Conservation (phyloP, 176 grass and related monocot species). For the Oryza nivara region DNA sequence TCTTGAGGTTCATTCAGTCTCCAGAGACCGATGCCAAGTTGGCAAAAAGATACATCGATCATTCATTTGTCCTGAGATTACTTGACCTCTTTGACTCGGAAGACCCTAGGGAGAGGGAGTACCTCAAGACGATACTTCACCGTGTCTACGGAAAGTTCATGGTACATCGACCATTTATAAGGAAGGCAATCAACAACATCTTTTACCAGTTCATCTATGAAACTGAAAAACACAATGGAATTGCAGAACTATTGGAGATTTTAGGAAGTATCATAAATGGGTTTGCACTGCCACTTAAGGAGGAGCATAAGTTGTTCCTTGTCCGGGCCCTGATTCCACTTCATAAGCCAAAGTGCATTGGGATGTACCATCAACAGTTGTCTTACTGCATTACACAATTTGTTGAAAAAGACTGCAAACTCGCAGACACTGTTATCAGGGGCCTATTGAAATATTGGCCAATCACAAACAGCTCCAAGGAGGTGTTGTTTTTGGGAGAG, state of each 20-base stretch:
- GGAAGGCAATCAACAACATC: slow-evolving; percentile 86
- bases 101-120: slow-evolving; percentile 84
- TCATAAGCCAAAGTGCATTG: slow-evolving; percentile 75
- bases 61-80: slow-evolving; percentile 73
- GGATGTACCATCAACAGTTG: slow-evolving; percentile 78
- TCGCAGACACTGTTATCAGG: slow-evolving; percentile 80
- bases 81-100: slow-evolving; percentile 92
- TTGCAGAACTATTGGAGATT: slow-evolving; percentile 86
- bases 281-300: slow-evolving; percentile 85
- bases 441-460: slow-evolving; percentile 92
- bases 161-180: slow-evolving; percentile 80
- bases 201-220: slow-evolving; percentile 94
- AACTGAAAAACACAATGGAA: slow-evolving; percentile 86
- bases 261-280: slow-evolving; percentile 87
- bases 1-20: slow-evolving; percentile 82
- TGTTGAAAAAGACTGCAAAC: slow-evolving; percentile 86
- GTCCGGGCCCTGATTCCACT: slow-evolving; percentile 73
- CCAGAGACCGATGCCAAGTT: slow-evolving; percentile 82
- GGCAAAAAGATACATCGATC: slow-evolving; percentile 80
- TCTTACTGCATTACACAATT: slow-evolving; percentile 83
- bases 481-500: slow-evolving; percentile 86
- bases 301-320: slow-evolving; percentile 90
- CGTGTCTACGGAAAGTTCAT: slow-evolving; percentile 95
- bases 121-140: slow-evolving; percentile 86
- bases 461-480: slow-evolving; percentile 82